Evolutionary conservation across 139 green algal species (phyloP).

Genomic region (Penium margaritaceum): DNA sequence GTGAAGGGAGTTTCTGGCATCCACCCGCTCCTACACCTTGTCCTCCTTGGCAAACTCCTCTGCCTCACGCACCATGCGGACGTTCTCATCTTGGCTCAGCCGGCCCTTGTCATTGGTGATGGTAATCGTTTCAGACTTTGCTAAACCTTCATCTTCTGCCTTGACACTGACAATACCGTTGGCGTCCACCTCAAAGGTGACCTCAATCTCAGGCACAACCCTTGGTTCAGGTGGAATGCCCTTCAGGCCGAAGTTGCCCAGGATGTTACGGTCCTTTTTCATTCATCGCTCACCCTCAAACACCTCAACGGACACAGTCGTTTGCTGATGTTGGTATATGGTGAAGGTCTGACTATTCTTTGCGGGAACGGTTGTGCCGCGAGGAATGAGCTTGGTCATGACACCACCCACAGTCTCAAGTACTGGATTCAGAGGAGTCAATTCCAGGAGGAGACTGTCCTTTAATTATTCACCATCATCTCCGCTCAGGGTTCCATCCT

Average conservation of each 20-base stretch:
- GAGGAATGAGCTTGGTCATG: conserved; percentile 56
- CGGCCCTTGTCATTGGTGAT: conserved; percentile 62
- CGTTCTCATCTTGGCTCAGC: conserved; percentile 53
- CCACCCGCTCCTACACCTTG: conserved; percentile 52
- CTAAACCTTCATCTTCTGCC: conserved; percentile 58
- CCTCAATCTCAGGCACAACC: conserved; percentile 54
- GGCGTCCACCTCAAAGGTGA: conserved; percentile 57
- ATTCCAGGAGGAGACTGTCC: conserved; percentile 67
- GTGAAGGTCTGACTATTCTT: conserved; percentile 97
- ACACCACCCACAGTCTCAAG: conserved; percentile 53
- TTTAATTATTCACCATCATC: conserved; percentile 60
- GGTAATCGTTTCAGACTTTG: conserved; percentile 70
- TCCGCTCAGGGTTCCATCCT: conserved; percentile 72
- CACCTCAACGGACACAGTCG: conserved; percentile 50
- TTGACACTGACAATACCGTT: conserved; percentile 57
- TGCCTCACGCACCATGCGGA: conserved; percentile 54
- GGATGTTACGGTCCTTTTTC: conserved; percentile 51
- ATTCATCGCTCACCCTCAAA: conserved; percentile 56
- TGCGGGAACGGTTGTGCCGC: conserved; percentile 69
- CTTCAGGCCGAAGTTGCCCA: conserved; percentile 57
- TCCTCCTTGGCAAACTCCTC: conserved; percentile 56
- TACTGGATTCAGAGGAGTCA: conserved; percentile 52
- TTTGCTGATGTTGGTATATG: conserved; percentile 93
- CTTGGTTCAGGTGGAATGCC: conserved; percentile 46
- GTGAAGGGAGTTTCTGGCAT: conserved; percentile 67